These are phyloP conservation scores for Agapanthus africanus DNA, from an alignment of 106 monocot species.

Conservation along the genomic window DNA sequence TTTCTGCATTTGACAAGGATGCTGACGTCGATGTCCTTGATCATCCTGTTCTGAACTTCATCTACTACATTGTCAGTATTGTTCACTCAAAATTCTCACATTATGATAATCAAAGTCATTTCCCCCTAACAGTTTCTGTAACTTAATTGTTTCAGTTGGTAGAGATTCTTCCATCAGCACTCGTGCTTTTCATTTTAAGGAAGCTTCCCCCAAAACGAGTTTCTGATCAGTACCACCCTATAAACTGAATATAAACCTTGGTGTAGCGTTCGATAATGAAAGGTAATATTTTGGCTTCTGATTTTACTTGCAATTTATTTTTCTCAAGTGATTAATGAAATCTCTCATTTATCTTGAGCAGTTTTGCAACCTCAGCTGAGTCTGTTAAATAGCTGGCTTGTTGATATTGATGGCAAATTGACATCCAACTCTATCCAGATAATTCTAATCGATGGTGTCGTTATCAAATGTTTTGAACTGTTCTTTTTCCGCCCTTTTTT, in stretches of 20 bases:
- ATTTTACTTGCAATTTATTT: too few relatives aligned
- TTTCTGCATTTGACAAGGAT: conserved; percentile 59
- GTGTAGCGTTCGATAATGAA: too few relatives aligned
- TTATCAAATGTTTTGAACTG: too few relatives aligned
- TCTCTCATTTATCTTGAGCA: too few relatives aligned
- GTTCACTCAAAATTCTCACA: background rate
- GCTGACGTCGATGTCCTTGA: conserved; percentile 75
- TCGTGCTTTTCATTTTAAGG: conserved; percentile 63
- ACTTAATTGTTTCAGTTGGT: conserved; percentile 25
- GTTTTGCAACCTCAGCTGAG: too few relatives aligned
- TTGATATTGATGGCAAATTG: too few relatives aligned
- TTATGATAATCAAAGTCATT: background rate
- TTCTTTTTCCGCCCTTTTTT: too few relatives aligned
- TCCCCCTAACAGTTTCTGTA: background rate
- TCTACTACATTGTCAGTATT: conserved; percentile 58
- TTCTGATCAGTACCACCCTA: conserved; percentile 60
- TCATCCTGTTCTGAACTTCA: conserved; percentile 76
- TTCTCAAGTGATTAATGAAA: too few relatives aligned
- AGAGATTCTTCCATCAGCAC: conserved; percentile 61
- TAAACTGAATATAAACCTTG: conserved; percentile 48
- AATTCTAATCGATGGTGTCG: too few relatives aligned
- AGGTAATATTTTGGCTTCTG: too few relatives aligned
- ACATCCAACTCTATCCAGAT: too few relatives aligned
- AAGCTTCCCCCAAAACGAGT: conserved; percentile 64
- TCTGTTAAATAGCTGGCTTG: too few relatives aligned